Percentiles rank a stretch among this genome's conserved stretches.
Evolutionary conservation across 306 rosid species (phyloP).

Genomic region (Acacia crassicarpa): DNA sequence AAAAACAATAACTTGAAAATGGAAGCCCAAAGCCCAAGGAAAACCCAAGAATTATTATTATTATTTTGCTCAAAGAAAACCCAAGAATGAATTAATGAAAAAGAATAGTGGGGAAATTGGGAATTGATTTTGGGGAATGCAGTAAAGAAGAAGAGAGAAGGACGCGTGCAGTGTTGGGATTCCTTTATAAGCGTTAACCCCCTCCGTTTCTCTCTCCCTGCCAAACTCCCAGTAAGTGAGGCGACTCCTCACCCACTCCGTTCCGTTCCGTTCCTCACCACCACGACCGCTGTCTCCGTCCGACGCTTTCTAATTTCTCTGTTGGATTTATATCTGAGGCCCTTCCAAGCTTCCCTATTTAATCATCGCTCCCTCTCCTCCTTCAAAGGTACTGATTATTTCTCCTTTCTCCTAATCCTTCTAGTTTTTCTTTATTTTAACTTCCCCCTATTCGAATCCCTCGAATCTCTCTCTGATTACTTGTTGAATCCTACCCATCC

Average conservation of each 20-base stretch:
- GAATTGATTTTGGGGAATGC: too few species aligned
- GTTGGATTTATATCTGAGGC: slow-evolving; percentile 3
- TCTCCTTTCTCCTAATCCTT: neutral
- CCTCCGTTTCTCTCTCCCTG: slow-evolving; percentile 45
- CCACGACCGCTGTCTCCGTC: neutral
- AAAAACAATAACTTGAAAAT: too few species aligned
- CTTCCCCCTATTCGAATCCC: neutral
- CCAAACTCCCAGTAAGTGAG: slow-evolving; percentile 11
- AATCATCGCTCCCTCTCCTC: neutral
- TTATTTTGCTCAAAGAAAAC: too few species aligned
- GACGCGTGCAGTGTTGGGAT: slow-evolving; percentile 42
- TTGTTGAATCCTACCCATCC: neutral
- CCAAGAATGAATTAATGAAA: neutral
- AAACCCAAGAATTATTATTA: too few species aligned
- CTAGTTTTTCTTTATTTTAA: neutral
- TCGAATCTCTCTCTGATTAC: neutral
- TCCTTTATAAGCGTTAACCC: slow-evolving; percentile 49
- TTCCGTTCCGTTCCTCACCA: slow-evolving; percentile 41
- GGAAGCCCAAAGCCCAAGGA: neutral
- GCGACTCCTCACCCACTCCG: slow-evolving; percentile 51
- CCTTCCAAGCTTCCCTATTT: neutral
- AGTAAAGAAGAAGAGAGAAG: neutral
- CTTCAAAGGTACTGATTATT: neutral
- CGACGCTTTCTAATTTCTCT: neutral
- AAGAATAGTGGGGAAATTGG: neutral